A percentile compares a stretch with the other conserved stretches of the same genome.
These are phyloP conservation scores for Stachybotrys elegans DNA, from an alignment of 2,329 filamentous ascomycete species.

Conservation along the genomic window DNA sequence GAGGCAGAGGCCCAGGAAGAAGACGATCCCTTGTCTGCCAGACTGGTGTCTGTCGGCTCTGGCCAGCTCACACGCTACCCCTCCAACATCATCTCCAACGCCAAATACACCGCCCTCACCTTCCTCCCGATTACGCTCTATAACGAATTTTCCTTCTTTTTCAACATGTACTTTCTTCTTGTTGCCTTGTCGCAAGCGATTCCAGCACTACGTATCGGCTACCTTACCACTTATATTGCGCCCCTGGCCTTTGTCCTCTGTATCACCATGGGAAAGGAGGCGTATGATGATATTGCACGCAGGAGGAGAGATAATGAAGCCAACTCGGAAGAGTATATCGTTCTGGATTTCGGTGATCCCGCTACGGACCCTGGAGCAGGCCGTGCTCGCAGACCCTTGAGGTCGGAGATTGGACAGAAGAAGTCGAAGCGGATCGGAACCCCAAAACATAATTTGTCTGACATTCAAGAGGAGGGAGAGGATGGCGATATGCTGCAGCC, in stretches of 20 bases:
- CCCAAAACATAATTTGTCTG: slow-evolving; percentile 41
- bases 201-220: slow-evolving; percentile 83
- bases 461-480: slow-evolving; percentile 67
- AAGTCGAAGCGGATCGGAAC: slow-evolving; percentile 23
- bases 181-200: slow-evolving; percentile 93
- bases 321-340: slow-evolving; percentile 83
- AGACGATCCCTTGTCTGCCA: slow-evolving; percentile 63
- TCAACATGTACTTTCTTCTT: slow-evolving; percentile 98
- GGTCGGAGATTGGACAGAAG: slow-evolving; percentile 32
- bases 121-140: slow-evolving; percentile 93
- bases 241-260: slow-evolving; percentile 86
- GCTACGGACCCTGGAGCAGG: slow-evolving; percentile 31
- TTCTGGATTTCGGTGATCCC: slow-evolving; percentile 66
- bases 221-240: slow-evolving; percentile 89
- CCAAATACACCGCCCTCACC: slow-evolving; percentile 93
- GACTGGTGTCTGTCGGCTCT: slow-evolving; percentile 71
- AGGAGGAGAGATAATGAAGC: slow-evolving; percentile 86
- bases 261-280: slow-evolving; percentile 94
- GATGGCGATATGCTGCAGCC: slow-evolving; percentile 31
- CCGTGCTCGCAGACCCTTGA: slow-evolving; percentile 33
- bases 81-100: slow-evolving; percentile 88
- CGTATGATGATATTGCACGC: slow-evolving; percentile 84
- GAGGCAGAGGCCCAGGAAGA: slow-evolving; percentile 46
- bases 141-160: slow-evolving; percentile 99
- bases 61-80: slow-evolving; percentile 73